Base-by-base conservation (phyloP, 345 rosid species). In the Populus alba region DNA sequence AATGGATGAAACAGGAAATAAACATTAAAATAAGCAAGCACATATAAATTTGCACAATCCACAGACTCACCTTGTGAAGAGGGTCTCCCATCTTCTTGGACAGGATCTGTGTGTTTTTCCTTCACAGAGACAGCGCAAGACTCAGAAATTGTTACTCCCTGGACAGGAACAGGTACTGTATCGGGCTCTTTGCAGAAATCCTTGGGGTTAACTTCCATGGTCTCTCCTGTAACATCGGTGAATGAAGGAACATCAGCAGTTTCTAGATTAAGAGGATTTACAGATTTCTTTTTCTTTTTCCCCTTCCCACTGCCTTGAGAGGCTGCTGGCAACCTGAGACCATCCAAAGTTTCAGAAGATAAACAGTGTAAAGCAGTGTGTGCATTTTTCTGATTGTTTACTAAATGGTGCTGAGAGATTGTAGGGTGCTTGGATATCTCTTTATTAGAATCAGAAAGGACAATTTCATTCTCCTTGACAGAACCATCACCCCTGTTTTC, bases 231-330 rank as follows among this genome's bases (percentile, higher is more conserved):
- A 25, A 72, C 83, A 66, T 81, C 63, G 25, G 31, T 41, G 13
- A 39, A 61, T 69, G 81, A 53, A 81, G 75, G 63, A n/a, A 55
- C 71, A 38, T 31, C 74, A 66, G 77, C 72, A 71, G 33, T 75
- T 61, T 69, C 85, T 72, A 73, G 79, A 82, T 59, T 66, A 41
- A n/a, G 45, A 78, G 62, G 27, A 49, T 81, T 38, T 71, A 78
- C 25, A 12, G 80, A 61, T 78, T 85, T 80, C 76, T 70, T 82
- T 80, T 78, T 87, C 71, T 78, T 76, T 77, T 77, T 88, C 80
- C 25, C 72, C 39, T 63, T 84, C 67, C 77, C 84, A 10, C 31
- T 68, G 61, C 77, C 62, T 68, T 71, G 72, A 61, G 22, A 38
- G 0, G 23, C 63, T 20, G 63, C 72, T 15, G 76, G 70, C n/a